A percentile compares a stretch with the other conserved stretches of the same genome.
These are phyloP conservation scores for Rhodotorula sp. DNA, from an alignment of 1,284 basidiomycete genomes.

Conservation along the genomic window DNA sequence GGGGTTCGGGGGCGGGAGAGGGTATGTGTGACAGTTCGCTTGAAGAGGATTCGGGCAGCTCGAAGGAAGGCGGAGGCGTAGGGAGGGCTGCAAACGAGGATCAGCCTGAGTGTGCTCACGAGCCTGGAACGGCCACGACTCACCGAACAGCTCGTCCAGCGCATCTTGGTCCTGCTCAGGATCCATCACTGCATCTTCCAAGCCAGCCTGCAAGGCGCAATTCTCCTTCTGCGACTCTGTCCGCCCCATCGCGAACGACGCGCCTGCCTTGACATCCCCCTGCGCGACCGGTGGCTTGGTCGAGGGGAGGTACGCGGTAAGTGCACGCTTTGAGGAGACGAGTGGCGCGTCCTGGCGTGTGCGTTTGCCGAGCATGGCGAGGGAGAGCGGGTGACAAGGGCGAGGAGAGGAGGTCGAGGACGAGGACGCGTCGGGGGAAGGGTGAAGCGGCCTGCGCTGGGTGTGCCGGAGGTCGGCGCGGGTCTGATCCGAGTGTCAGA, in stretches of 20 bases:
- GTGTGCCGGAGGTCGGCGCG: not conserved
- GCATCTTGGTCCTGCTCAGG: not conserved
- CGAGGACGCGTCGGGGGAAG: not conserved
- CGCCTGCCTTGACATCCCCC: not conserved
- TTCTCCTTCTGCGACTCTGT: not conserved
- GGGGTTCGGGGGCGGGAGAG: not conserved
- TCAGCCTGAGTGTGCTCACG: not conserved
- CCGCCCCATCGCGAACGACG: not conserved
- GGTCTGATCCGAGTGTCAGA: not conserved
- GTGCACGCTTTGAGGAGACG: not conserved
- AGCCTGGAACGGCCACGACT: not conserved
- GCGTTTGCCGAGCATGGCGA: constrained; percentile 14
- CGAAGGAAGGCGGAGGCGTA: not conserved
- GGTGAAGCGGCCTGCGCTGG: not conserved
- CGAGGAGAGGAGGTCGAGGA: not conserved
- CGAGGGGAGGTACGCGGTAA: not conserved
- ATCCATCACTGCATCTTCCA: not conserved
- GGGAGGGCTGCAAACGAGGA: not conserved
- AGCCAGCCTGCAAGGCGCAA: not conserved
- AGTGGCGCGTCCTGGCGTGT: not conserved
- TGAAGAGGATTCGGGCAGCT: not conserved
- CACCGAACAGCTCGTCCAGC: not conserved
- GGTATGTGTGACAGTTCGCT: not conserved
- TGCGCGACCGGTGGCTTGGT: not conserved
- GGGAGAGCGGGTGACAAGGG: not conserved